These are phyloP conservation scores for Iris pallida DNA, from an alignment of 116 monocot species.

Conservation along the genomic window DNA sequence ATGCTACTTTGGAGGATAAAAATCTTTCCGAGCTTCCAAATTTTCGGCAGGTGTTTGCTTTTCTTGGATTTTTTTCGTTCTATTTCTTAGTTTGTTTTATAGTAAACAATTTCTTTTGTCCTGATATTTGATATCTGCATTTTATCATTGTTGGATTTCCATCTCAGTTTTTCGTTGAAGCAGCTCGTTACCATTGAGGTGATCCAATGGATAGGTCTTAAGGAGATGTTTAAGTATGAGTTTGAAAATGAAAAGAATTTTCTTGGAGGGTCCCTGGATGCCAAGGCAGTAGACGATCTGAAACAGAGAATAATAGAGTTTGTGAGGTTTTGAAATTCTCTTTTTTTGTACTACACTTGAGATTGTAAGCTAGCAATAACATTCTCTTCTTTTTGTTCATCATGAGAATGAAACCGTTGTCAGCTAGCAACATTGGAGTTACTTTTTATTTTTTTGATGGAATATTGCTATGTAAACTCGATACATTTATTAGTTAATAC, in stretches of 20 bases:
- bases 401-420: no score
- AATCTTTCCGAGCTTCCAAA: conserved; percentile 91
- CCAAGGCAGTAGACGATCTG: conserved; percentile 85
- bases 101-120: not conserved
- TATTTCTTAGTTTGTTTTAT: not conserved
- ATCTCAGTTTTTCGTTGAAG: conserved; percentile 56
- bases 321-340: no score
- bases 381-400: no score
- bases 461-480: no score
- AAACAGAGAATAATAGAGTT: conserved; percentile 83
- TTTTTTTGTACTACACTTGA: no score
- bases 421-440: no score
- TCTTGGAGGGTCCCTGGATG: conserved; percentile 67
- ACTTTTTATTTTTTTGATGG: no score
- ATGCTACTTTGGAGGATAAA: conserved; percentile 89
- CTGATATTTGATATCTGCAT: not conserved
- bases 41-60: conserved; percentile 49
- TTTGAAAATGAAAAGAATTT: conserved; percentile 84
- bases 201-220: conserved; percentile 81
- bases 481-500: no score
- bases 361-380: no score
- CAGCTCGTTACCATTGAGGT: conserved; percentile 98
- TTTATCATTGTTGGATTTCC: not conserved
- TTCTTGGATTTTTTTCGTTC: conserved; percentile 1
- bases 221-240: conserved; percentile 78